These are phyloP conservation scores for Colletotrichum sp. DNA, from an alignment of 2,329 filamentous ascomycete species.

Conservation along the genomic window DNA sequence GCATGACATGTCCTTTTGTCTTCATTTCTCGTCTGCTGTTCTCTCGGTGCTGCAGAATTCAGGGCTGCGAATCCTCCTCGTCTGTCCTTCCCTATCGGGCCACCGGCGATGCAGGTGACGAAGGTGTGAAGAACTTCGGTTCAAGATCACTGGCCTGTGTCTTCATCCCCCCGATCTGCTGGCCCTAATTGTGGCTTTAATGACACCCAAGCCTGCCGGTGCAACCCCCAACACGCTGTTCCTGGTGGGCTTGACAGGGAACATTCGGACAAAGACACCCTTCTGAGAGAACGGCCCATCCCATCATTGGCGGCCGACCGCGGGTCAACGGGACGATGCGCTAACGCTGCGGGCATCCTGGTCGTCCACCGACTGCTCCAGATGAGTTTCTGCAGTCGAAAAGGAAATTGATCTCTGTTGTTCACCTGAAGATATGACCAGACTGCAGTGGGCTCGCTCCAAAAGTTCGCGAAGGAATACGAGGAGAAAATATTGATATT, in stretches of 20 bases:
- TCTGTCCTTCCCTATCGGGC: background rate
- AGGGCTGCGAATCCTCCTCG: background rate
- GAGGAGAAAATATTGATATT: background rate
- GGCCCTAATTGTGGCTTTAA: background rate
- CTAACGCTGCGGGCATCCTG: background rate
- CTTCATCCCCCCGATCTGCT: background rate
- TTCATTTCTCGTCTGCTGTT: background rate
- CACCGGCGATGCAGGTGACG: background rate
- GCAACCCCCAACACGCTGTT: background rate
- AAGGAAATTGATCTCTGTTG: background rate
- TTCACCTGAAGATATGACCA: background rate
- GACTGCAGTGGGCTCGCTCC: background rate
- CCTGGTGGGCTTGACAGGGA: background rate
- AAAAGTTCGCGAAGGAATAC: background rate
- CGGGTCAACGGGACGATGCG: conserved; percentile 1
- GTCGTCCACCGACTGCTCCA: background rate
- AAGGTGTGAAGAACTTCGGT: background rate
- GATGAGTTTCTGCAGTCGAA: conserved; percentile 1
- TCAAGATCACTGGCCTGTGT: background rate
- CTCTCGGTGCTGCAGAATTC: background rate
- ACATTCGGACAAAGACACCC: background rate
- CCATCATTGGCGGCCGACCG: background rate
- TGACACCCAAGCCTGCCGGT: background rate
- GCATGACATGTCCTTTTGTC: background rate
- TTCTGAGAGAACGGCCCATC: background rate